Evolutionary conservation across 1,284 basidiomycete species (phyloP).

Genomic region (Cryptococcus amylolentus): DNA sequence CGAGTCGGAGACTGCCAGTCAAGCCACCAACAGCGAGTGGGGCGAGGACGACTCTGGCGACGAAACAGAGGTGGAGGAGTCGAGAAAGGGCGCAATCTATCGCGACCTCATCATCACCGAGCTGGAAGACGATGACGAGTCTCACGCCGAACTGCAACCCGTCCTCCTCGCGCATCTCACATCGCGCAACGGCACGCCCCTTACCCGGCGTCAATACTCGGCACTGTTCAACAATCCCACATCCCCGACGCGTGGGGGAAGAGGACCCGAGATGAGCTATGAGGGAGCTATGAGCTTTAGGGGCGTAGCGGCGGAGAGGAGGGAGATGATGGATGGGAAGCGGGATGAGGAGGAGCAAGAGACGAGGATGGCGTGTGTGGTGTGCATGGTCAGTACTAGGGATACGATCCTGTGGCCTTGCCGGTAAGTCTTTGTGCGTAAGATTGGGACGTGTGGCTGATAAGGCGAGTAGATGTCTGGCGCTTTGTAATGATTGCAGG

Average conservation of each 20-base stretch:
- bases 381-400: slow-evolving; percentile 45
- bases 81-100: slow-evolving; percentile 15
- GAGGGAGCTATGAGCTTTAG: slow-evolving; percentile 3
- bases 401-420: slow-evolving; percentile 49
- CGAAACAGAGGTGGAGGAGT: background rate
- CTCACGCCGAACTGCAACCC: slow-evolving; percentile 32
- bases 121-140: slow-evolving; percentile 6
- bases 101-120: slow-evolving; percentile 22
- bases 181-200: slow-evolving; percentile 26
- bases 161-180: slow-evolving; percentile 48
- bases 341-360: slow-evolving; percentile 44
- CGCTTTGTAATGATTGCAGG: slow-evolving; percentile 46
- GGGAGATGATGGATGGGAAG: slow-evolving; percentile 11
- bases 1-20: background rate
- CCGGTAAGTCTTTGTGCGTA: slow-evolving; percentile 17
- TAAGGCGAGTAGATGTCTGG: slow-evolving; percentile 28
- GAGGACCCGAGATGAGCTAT: background rate
- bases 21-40: background rate
- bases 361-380: slow-evolving; percentile 37
- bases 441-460: background rate
- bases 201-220: slow-evolving; percentile 43
- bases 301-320: slow-evolving; percentile 19
- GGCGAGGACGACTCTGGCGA: background rate
- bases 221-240: slow-evolving; percentile 10
- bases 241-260: background rate